Evolutionary conservation across 2,329 filamentous ascomycete species (phyloP).

Genomic region (Tothia fuscella): DNA sequence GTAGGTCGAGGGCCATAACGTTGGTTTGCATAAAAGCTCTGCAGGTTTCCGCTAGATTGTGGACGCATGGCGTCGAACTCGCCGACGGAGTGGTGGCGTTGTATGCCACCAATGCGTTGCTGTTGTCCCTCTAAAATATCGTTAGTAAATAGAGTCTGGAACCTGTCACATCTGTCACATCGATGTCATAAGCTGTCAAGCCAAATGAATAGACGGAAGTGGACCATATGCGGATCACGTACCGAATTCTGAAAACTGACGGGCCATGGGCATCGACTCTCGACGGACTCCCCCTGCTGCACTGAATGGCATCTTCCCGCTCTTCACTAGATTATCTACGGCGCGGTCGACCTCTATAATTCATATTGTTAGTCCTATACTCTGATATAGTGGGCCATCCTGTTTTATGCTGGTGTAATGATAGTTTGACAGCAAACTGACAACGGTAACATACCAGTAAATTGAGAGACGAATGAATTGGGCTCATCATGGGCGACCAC

Average conservation of each 20-base stretch:
- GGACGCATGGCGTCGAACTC: conserved; percentile 70
- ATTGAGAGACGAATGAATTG: conserved; percentile 66
- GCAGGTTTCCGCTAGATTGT: conserved; percentile 65
- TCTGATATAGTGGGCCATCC: neutral
- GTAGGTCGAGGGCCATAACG: conserved; percentile 74
- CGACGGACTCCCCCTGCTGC: conserved; percentile 29
- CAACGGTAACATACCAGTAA: conserved; percentile 58
- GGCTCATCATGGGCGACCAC: conserved; percentile 56
- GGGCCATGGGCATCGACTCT: conserved; percentile 34
- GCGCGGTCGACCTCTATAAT: conserved; percentile 85
- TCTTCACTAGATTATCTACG: conserved; percentile 91
- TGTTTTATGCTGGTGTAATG: conserved; percentile 17
- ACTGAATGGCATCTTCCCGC: conserved; percentile 77
- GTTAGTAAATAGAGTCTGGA: conserved; percentile 13
- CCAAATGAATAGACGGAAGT: neutral
- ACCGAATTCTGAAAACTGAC: conserved; percentile 49
- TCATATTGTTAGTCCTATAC: conserved; percentile 5
- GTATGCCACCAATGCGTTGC: conserved; percentile 48
- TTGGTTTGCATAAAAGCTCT: conserved; percentile 90
- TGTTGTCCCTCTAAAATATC: conserved; percentile 59
- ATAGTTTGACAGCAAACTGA: conserved; percentile 3
- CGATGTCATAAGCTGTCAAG: conserved; percentile 4
- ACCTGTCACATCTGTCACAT: neutral
- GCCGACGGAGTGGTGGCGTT: conserved; percentile 73
- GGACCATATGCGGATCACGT: conserved; percentile 21